Conservation (phyloP, 768 basidiomycete species). For the Cystofilobasidium macerans region DNA sequence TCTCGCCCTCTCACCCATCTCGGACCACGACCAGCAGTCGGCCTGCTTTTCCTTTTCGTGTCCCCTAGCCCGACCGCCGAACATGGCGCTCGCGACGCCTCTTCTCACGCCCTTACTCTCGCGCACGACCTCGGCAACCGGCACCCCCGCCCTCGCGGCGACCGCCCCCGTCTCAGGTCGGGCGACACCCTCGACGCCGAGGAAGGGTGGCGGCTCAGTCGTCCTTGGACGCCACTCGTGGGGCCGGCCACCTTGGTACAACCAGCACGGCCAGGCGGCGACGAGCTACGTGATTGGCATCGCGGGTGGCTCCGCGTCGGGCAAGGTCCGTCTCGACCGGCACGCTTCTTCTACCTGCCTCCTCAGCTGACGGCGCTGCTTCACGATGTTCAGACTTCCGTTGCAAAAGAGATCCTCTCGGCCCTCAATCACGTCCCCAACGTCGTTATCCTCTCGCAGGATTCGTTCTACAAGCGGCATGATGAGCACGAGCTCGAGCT, state of each 20-base stretch:
- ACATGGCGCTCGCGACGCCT: background rate
- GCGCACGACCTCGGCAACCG: background rate
- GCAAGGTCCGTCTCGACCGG: slow-evolving; percentile 36
- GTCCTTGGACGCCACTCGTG: slow-evolving; percentile 11
- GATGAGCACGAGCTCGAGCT: slow-evolving; percentile 63
- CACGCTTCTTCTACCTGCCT: background rate
- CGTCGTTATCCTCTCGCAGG: slow-evolving; percentile 84
- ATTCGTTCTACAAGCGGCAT: slow-evolving; percentile 84
- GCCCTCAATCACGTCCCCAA: slow-evolving; percentile 39
- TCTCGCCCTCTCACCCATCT: too few relatives aligned
- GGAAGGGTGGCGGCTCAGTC: slow-evolving; percentile 11
- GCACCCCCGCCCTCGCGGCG: background rate
- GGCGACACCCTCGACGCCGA: background rate
- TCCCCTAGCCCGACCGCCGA: too few relatives aligned
- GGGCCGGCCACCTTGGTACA: slow-evolving; percentile 39
- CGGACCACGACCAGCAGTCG: too few relatives aligned
- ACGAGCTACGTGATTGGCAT: slow-evolving; percentile 42
- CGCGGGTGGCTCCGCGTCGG: slow-evolving; percentile 42
- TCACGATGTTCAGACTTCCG: slow-evolving; percentile 31
- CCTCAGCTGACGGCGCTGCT: background rate
- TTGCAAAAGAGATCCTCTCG: slow-evolving; percentile 39
- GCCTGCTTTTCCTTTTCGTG: too few relatives aligned
- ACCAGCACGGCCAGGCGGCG: slow-evolving; percentile 37
- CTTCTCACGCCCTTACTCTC: background rate
- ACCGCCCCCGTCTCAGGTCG: background rate